A percentile compares a stretch with the other conserved stretches of the same genome.
These are phyloP conservation scores for Eucalyptus polyanthemos DNA, from an alignment of 345 rosid species.

Conservation along the genomic window DNA sequence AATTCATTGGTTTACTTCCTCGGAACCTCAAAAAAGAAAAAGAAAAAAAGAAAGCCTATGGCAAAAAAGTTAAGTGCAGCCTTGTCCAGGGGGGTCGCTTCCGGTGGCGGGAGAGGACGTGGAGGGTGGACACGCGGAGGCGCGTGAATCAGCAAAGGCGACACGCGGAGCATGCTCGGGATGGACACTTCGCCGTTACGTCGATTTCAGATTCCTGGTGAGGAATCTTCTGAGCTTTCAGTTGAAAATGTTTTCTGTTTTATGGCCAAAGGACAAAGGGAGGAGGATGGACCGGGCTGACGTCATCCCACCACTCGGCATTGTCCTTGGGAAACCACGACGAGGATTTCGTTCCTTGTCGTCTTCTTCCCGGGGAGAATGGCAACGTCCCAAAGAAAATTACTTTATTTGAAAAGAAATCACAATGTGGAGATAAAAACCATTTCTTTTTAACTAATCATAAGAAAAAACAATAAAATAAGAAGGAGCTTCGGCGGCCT, in stretches of 20 bases:
- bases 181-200: neutral
- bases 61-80: neutral
- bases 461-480: neutral
- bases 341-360: neutral
- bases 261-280: neutral
- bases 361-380: neutral
- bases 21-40: neutral
- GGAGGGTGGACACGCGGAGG: neutral
- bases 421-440: neutral
- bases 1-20: neutral
- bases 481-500: neutral
- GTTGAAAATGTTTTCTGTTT: neutral
- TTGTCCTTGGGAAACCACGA: neutral
- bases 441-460: neutral
- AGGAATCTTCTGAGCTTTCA: neutral
- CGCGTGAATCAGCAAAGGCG: neutral
- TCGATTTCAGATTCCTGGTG: neutral
- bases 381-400: neutral
- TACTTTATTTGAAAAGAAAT: neutral
- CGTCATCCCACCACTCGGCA: neutral
- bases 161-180: neutral
- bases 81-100: neutral
- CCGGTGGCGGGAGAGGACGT: neutral
- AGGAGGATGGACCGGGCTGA: neutral
- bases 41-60: neutral